Evolutionary conservation across 345 rosid species (phyloP).

Genomic region (Xanthoceras sorbifolium): DNA sequence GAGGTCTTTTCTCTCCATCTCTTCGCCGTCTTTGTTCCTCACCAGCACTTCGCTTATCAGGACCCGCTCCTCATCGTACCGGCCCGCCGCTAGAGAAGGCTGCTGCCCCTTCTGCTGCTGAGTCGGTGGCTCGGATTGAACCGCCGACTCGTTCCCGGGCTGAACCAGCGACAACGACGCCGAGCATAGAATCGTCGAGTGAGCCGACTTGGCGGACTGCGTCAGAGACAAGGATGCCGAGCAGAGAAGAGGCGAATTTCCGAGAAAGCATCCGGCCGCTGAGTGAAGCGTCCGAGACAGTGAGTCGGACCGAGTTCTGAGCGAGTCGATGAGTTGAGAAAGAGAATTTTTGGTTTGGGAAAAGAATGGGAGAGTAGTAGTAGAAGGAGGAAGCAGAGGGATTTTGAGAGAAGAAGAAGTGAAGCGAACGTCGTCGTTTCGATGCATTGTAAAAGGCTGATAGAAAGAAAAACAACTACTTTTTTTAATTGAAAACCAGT

Average conservation of each 20-base stretch:
- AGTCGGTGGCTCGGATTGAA: constrained; percentile 2
- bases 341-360: constrained; percentile 31
- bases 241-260: constrained; percentile 37
- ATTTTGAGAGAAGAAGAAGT: constrained; percentile 39
- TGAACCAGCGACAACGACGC: constrained; percentile 48
- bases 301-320: constrained; percentile 22
- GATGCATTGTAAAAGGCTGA: constrained; percentile 24
- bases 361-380: constrained; percentile 13
- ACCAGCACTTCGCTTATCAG: constrained; percentile 88
- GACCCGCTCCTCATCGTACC: constrained; percentile 82
- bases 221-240: constrained; percentile 52
- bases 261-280: neutral
- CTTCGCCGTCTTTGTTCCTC: constrained; percentile 92
- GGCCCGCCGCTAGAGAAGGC: constrained; percentile 28
- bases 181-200: constrained; percentile 50
- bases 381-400: constrained; percentile 25
- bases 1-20: constrained; percentile 87
- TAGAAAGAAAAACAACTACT: neutral
- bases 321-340: constrained; percentile 34
- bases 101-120: constrained; percentile 46
- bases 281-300: constrained; percentile 22
- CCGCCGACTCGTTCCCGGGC: neutral
- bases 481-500: neutral
- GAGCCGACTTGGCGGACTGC: constrained; percentile 4
- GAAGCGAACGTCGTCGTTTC: constrained; percentile 42